Conservation (phyloP, 345 rosid genomes). For the Syzygium jambos region DNA sequence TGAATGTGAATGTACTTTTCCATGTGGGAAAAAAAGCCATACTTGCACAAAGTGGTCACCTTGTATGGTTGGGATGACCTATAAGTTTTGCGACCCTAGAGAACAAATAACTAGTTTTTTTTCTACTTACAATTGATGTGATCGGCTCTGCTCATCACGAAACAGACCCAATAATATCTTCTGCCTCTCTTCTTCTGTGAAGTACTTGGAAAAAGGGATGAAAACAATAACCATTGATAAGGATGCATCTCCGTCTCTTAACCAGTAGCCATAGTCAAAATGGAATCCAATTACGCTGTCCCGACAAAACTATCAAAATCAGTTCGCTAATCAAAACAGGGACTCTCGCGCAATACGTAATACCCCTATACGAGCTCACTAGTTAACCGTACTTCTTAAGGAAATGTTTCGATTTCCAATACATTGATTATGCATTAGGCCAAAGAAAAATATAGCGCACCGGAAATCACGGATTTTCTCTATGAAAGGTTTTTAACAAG, state of each 20-base stretch:
- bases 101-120: neutral
- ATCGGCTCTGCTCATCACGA: neutral
- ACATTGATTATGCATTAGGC: rapidly evolving
- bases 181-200: neutral
- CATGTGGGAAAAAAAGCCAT: neutral
- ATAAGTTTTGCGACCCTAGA: neutral
- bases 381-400: neutral
- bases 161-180: neutral
- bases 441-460: rapidly evolving
- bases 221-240: neutral
- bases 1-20: neutral
- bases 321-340: neutral
- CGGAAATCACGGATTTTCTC: rapidly evolving
- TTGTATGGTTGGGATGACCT: neutral
- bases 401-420: neutral
- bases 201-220: neutral
- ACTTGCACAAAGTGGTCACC: neutral
- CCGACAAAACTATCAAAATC: neutral
- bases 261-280: neutral
- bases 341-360: neutral
- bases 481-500: neutral
- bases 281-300: neutral
- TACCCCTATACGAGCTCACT: neutral
- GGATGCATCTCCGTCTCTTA: neutral
- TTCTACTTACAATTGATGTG: neutral